Base-by-base conservation (phyloP, 1,284 basidiomycete species). In the Wallemia mellicola region DNA sequence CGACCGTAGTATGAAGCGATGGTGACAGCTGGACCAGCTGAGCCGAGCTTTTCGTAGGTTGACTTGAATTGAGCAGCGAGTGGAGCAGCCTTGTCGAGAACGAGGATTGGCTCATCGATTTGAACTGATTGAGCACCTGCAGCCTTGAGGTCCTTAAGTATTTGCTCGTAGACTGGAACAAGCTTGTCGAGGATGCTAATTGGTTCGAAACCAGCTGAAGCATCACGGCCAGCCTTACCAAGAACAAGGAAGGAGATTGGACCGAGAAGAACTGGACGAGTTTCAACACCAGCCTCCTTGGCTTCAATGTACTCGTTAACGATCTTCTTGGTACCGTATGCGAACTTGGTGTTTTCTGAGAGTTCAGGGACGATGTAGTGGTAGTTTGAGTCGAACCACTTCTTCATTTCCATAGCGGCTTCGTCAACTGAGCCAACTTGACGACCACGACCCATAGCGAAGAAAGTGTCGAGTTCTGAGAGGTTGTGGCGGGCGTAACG, bases 341-440 rank as follows among this genome's bases (percentile, higher is more conserved):
- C 88, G 81, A 98, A 96, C 65, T 91, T 81, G 62, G 85, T 87
- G 67, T 78, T 75, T 63, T 89, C 83, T 24, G 86, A 85, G 73
- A 98, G 80, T 75, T 98, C 94, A 63, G 91, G 92, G 64, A 96
- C 92, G 73, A 98, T 88, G 70, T 84, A 92, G 77, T 98, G 94
- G 78, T 98, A 98, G 81, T 98, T 99, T 61, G 91, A 95, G 76
- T 98, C 92, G 73, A 96, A 98, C 87, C 89, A 95, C 74, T 94
- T 95, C 80, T 94, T 94, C 92, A 96, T 98, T 77, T 96, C 92
- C 66, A 80, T 91, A 60, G 92, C 92, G 59, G 88, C 88, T 63
- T 96, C 86, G 74, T 99, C 94, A 67, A 99, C 88, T 64, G 81
- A 82, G 63, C 80, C 83, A 63, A 82, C 78, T 75, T 99, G 94